Evolutionary conservation across 2,329 filamentous ascomycete species (phyloP), one percentile per base, ranked within the genome.

Genomic region (Huntiella omanensis): DNA sequence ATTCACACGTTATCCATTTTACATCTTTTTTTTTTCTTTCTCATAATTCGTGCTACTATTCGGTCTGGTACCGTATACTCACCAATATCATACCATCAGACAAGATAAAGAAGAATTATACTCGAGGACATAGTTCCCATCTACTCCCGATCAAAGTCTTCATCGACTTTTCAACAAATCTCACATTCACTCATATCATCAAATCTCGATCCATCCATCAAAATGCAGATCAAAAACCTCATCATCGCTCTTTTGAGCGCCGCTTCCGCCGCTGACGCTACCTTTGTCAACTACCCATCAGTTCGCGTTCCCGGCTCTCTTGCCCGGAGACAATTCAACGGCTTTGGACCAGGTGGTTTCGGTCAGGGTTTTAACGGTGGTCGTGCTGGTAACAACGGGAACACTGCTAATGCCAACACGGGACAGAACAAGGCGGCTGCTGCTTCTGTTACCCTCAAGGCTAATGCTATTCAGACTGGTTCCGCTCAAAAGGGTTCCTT

Each of bases 191-290:
- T 33, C 15, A 43, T 43, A 19, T 33, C 28, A n/a, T 40, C 37
- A 13, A 33, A 28, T 33, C 36, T 10, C 22, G 22, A 41, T 22
- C 15, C n/a, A 40, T 41, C 40, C 19, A 47, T 52, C 62, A 69
- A 54, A 41, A 75, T 74, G 71, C 65, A 71, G 56, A 56, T 71
- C 56, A 70, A 71, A 58, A 61, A 61, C 50, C 54, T 69, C 40
- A 53, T 72, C 50, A 50, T 69, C 41, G 63, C 67, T 61, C 63
- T 74, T 16, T 51, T 70, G 57, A 65, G 70, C 58, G 55, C 70
- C 50, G 58, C 63, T 43, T 60, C 60, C 48, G 56, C 65, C 39
- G 56, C 62, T 47, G 68, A 73, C 35, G 71, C 67, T 40, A 38
- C 13, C 35, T 60, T 63, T 15, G 56, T 69, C 49, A 54, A 58